Percentiles rank a stretch among this genome's conserved stretches.
Conservation (phyloP, 352 stramenopile species). For the Phytophthora megakarya region DNA sequence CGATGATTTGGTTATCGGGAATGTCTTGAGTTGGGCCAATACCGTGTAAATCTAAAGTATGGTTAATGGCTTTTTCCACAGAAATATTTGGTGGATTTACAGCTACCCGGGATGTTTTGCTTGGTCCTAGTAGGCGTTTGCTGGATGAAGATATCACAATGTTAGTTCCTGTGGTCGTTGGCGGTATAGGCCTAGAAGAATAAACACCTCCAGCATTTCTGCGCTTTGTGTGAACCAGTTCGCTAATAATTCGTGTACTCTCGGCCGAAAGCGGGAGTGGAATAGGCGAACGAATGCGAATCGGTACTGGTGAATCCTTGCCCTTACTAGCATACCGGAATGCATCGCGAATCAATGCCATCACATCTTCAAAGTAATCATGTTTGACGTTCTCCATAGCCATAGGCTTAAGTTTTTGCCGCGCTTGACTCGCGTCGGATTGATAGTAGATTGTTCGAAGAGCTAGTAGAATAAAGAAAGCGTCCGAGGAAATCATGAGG, state of each 20-base stretch:
- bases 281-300: slow-evolving; percentile 22
- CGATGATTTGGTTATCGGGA: background rate
- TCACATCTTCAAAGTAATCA: background rate
- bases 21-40: background rate
- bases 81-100: background rate
- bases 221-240: slow-evolving; percentile 6
- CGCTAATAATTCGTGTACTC: slow-evolving; percentile 12
- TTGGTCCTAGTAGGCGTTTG: background rate
- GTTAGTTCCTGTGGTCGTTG: background rate
- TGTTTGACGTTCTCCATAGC: background rate
- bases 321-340: slow-evolving; percentile 5
- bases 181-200: background rate
- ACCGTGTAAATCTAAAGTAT: background rate
- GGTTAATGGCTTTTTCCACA: background rate
- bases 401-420: background rate
- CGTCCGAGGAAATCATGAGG: slow-evolving; percentile 22
- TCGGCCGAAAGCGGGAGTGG: slow-evolving; percentile 15
- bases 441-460: slow-evolving; percentile 19
- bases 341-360: slow-evolving; percentile 3
- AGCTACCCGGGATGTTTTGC: background rate
- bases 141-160: background rate
- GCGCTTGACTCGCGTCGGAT: background rate
- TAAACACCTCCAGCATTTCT: slow-evolving; percentile 12
- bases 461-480: slow-evolving; percentile 8
- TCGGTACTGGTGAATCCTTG: slow-evolving; percentile 5